These are phyloP conservation scores for Stagonosporopsis vannaccii DNA, from an alignment of 2,329 filamentous ascomycete species.

Conservation along the genomic window DNA sequence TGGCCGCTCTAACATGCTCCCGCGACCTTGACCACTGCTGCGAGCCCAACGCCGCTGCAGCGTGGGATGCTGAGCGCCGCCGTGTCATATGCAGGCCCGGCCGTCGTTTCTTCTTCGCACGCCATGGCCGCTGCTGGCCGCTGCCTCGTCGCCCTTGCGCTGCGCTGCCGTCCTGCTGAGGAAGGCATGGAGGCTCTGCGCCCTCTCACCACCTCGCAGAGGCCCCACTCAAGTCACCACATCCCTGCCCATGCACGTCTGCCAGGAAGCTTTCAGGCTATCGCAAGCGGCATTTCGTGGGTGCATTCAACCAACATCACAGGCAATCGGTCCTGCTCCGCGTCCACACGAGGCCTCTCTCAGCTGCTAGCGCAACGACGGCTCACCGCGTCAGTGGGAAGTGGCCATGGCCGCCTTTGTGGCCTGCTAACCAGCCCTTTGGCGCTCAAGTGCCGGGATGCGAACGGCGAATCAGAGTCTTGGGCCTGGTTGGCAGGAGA, in stretches of 20 bases:
- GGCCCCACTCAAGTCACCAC: slow-evolving; percentile 17
- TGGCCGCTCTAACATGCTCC: slow-evolving; percentile 12
- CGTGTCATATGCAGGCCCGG: slow-evolving; percentile 5
- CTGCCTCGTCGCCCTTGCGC: neutral
- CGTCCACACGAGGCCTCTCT: slow-evolving; percentile 19
- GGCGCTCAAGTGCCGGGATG: slow-evolving; percentile 19
- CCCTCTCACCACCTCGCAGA: slow-evolving; percentile 11
- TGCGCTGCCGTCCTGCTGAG: neutral
- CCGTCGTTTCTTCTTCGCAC: slow-evolving; percentile 18
- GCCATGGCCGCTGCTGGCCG: neutral
- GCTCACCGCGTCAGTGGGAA: slow-evolving; percentile 20
- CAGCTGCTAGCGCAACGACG: slow-evolving; percentile 14
- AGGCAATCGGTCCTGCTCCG: slow-evolving; percentile 34
- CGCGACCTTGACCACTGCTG: slow-evolving; percentile 23
- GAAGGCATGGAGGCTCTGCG: slow-evolving; percentile 22
- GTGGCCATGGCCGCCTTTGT: slow-evolving; percentile 19
- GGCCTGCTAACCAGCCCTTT: slow-evolving; percentile 17
- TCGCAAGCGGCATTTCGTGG: slow-evolving; percentile 25
- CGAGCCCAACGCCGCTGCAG: slow-evolving; percentile 22
- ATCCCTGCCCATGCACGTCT: slow-evolving; percentile 16
- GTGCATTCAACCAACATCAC: slow-evolving; percentile 17
- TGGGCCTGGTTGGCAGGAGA: slow-evolving; percentile 14
- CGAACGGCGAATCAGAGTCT: slow-evolving; percentile 20
- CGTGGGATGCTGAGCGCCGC: slow-evolving; percentile 22
- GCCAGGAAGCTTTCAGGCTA: slow-evolving; percentile 14